Percentiles rank a stretch among this genome's conserved stretches.
phyloP scores from a whole-genome alignment of 139 green algal genomes.

The Chlamydomonas sp. region DNA sequence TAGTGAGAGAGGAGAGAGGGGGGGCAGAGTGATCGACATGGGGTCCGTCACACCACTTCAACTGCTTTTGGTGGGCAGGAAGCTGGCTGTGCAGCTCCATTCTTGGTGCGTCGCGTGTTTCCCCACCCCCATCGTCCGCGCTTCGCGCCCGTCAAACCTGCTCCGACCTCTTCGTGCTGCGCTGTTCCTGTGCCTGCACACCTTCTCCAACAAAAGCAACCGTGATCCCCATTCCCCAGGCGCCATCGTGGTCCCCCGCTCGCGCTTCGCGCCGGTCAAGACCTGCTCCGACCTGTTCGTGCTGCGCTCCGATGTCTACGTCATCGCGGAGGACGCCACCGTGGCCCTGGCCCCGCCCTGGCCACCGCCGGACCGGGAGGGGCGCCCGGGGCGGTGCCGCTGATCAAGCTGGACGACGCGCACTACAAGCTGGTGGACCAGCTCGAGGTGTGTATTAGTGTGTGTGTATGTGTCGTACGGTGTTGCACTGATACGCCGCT shows the following conservation, averaged over 20 bases:
- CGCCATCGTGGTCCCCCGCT: constrained; percentile 86
- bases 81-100: too few relatives aligned
- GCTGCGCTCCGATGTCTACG: constrained; percentile 74
- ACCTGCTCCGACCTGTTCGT: constrained; percentile 92
- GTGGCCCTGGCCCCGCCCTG: constrained; percentile 46
- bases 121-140: too few relatives aligned
- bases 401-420: constrained; percentile 85
- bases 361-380: background rate
- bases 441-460: constrained; percentile 54
- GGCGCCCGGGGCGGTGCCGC: constrained; percentile 46
- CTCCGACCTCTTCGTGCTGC: too few relatives aligned
- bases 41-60: too few relatives aligned
- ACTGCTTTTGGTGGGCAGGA: too few relatives aligned
- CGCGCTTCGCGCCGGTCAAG: constrained; percentile 95
- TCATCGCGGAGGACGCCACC: constrained; percentile 74
- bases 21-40: too few relatives aligned
- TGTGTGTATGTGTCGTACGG: background rate
- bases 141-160: too few relatives aligned
- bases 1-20: too few relatives aligned
- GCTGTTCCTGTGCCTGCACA: too few relatives aligned
- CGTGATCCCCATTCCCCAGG: background rate
- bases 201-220: too few relatives aligned
- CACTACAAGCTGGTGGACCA: constrained; percentile 90
- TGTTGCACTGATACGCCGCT: too few relatives aligned
- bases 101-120: too few relatives aligned